These are phyloP conservation scores for Carex pumila DNA, from an alignment of 176 grass and related monocot genomes.

Conservation along the genomic window DNA sequence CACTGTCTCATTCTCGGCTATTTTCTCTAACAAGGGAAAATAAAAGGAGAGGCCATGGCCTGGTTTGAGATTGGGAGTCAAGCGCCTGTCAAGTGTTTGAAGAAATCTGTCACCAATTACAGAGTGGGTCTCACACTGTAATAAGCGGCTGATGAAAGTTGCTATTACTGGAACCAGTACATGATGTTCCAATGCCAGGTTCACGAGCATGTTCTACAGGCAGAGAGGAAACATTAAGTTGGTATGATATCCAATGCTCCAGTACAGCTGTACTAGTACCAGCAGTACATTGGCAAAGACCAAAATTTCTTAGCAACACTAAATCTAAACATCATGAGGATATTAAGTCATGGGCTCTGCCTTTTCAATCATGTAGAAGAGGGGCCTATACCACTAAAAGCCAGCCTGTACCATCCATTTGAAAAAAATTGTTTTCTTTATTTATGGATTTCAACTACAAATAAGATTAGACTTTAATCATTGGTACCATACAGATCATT, in stretches of 20 bases:
- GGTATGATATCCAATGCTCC: not conserved
- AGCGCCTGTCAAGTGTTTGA: conserved; percentile 49
- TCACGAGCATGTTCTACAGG: conserved; percentile 65
- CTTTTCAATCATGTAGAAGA: not conserved
- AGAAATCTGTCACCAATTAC: conserved; percentile 51
- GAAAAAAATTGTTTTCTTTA: not conserved
- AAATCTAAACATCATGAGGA: not conserved
- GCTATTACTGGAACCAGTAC: conserved; percentile 67
- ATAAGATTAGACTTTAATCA: not conserved
- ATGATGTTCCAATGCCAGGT: conserved; percentile 52
- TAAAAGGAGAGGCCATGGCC: conserved; percentile 63
- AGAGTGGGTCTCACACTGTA: conserved; percentile 55
- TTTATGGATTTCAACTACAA: not conserved
- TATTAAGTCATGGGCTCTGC: not conserved
- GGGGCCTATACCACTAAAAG: not conserved
- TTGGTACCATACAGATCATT: not conserved
- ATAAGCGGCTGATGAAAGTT: conserved; percentile 51
- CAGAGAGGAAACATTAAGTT: not conserved
- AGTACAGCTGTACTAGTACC: not conserved
- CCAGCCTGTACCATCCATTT: not conserved
- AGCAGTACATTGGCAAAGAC: not conserved
- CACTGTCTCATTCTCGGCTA: conserved; percentile 58
- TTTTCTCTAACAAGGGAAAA: conserved; percentile 83
- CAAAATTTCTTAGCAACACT: not conserved
- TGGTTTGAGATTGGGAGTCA: conserved; percentile 70